A percentile compares a stretch with the other conserved stretches of the same genome.
Evolutionary conservation across 305 asterid genomes (phyloP).

Genomic region (Nicotiana rustica): DNA sequence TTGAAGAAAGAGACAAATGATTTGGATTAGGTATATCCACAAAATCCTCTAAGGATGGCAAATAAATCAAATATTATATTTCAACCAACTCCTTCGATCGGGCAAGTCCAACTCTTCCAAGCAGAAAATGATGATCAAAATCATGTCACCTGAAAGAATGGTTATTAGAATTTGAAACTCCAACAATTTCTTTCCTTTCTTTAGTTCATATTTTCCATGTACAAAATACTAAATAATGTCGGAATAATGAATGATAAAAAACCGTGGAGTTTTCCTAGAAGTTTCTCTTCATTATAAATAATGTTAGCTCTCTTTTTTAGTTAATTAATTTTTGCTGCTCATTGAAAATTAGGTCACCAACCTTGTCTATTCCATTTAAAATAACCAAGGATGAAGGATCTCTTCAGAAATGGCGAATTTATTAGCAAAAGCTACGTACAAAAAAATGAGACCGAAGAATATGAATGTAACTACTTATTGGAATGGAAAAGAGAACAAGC

Average conservation of each 20-base stretch:
- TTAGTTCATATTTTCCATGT: neutral
- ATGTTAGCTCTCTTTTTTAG: slow-evolving; percentile 18
- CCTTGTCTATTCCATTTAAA: slow-evolving; percentile 15
- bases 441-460: no score
- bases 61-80: slow-evolving; percentile 27
- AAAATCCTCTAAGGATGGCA: slow-evolving; percentile 2
- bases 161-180: neutral
- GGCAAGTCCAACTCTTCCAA: slow-evolving; percentile 19
- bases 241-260: neutral
- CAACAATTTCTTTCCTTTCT: neutral
- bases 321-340: slow-evolving; percentile 20
- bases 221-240: neutral
- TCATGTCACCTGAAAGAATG: neutral
- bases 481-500: neutral
- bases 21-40: slow-evolving; percentile 33
- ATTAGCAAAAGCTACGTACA: neutral
- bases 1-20: neutral
- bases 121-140: neutral
- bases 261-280: neutral
- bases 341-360: slow-evolving; percentile 44
- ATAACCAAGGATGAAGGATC: neutral
- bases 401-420: neutral
- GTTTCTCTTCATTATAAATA: neutral
- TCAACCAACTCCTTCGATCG: slow-evolving; percentile 34
- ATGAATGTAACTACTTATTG: neutral